phyloP scores from a whole-genome alignment of 768 basidiomycete genomes.

The Leccinum barrowsii region DNA sequence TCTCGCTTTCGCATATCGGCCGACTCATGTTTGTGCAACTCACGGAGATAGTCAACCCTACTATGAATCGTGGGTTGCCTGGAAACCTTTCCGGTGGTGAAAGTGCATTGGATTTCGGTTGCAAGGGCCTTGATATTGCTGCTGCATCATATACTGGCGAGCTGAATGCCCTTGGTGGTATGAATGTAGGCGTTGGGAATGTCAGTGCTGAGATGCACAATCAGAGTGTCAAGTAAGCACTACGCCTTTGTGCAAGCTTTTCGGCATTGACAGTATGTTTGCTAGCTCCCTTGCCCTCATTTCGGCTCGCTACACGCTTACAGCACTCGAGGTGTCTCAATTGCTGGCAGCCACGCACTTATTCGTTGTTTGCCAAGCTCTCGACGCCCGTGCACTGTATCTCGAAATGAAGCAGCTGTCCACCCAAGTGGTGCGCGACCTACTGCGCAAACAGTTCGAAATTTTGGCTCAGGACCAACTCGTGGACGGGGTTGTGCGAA shows the following conservation, averaged over 20 bases:
- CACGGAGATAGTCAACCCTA: constrained; percentile 53
- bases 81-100: constrained; percentile 77
- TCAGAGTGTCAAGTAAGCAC: constrained; percentile 79
- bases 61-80: constrained; percentile 73
- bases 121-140: constrained; percentile 82
- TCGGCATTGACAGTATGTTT: background rate
- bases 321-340: constrained; percentile 73
- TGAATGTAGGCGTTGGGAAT: constrained; percentile 79
- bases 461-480: constrained; percentile 9
- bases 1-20: constrained; percentile 66
- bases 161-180: constrained; percentile 68
- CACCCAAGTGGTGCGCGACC: constrained; percentile 18
- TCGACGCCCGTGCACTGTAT: constrained; percentile 79
- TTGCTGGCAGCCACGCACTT: constrained; percentile 73
- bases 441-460: constrained; percentile 13
- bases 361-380: constrained; percentile 75
- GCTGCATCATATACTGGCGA: constrained; percentile 79
- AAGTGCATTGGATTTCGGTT: constrained; percentile 77
- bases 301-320: constrained; percentile 76
- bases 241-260: background rate
- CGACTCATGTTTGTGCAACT: constrained; percentile 66
- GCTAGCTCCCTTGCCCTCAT: constrained; percentile 77
- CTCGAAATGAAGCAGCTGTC: constrained; percentile 49
- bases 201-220: constrained; percentile 93
- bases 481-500: constrained; percentile 16